These are phyloP conservation scores for Calonectria hawksworthii DNA, from an alignment of 2,329 filamentous ascomycete species.

Conservation along the genomic window DNA sequence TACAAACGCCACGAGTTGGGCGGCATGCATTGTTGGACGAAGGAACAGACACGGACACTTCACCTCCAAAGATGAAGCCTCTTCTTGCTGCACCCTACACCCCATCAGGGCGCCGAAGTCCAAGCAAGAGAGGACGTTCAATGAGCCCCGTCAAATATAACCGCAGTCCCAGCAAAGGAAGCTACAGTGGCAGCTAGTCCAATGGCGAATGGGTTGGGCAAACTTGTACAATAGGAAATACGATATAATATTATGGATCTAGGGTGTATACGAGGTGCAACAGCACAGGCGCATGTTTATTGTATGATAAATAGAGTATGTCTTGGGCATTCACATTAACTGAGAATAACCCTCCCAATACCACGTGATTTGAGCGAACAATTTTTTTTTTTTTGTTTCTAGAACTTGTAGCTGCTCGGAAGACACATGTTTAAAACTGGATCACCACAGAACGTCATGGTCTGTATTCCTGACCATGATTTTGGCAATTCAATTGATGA, in stretches of 20 bases:
- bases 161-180: slow-evolving; percentile 55
- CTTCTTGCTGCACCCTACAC: slow-evolving; percentile 61
- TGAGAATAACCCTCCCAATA: background rate
- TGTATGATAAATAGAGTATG: background rate
- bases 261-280: slow-evolving; percentile 32
- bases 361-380: background rate
- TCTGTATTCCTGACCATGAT: slow-evolving; percentile 15
- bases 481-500: slow-evolving; percentile 32
- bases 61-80: slow-evolving; percentile 58
- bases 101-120: slow-evolving; percentile 62
- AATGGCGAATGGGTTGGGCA: background rate
- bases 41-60: slow-evolving; percentile 66
- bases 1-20: slow-evolving; percentile 62
- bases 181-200: slow-evolving; percentile 16
- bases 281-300: slow-evolving; percentile 26
- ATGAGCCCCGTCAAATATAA: slow-evolving; percentile 63
- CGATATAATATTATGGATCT: slow-evolving; percentile 28
- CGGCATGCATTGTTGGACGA: slow-evolving; percentile 61
- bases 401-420: background rate
- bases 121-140: slow-evolving; percentile 64
- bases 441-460: slow-evolving; percentile 11
- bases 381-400: background rate
- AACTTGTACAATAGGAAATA: slow-evolving; percentile 40
- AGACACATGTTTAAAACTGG: background rate
- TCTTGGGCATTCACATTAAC: background rate